Percentiles rank a stretch among this genome's conserved stretches.
Conservation (phyloP, 768 basidiomycete genomes). For the Flagelloscypha sp. region DNA sequence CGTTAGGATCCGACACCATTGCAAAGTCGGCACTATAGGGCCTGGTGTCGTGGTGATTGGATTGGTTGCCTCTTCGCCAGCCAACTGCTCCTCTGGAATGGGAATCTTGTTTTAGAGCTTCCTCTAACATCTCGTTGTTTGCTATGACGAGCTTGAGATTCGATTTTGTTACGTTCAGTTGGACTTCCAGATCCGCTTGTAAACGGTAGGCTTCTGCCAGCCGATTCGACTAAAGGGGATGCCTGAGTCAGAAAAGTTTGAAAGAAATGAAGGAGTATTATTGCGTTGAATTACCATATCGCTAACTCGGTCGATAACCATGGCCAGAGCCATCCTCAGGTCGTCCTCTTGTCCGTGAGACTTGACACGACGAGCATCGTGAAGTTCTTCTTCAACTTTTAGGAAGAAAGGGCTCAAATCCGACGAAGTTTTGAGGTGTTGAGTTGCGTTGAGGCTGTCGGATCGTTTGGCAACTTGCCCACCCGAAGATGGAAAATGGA, state of each 20-base stretch:
- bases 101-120: no score
- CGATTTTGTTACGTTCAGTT: constrained; percentile 78
- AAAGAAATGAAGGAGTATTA: not conserved
- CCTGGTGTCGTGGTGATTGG: no score
- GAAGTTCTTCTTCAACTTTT: constrained; percentile 65
- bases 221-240: constrained; percentile 39
- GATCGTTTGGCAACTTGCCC: constrained; percentile 8
- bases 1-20: constrained; percentile 10
- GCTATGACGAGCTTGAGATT: constrained; percentile 84
- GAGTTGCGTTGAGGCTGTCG: constrained; percentile 38
- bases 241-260: not conserved
- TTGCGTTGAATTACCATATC: constrained; percentile 47
- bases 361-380: constrained; percentile 59
- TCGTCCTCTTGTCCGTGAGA: constrained; percentile 76
- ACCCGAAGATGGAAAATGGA: not conserved
- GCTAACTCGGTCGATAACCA: constrained; percentile 60
- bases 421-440: no score
- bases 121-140: constrained; percentile 96
- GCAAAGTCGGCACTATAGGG: constrained; percentile 10
- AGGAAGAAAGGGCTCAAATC: constrained; percentile 42
- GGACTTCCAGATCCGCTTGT: constrained; percentile 74
- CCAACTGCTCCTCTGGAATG: no score
- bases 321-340: constrained; percentile 56
- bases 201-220: constrained; percentile 63
- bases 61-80: no score